Percentiles rank a stretch among this genome's conserved stretches.
phyloP scores from a whole-genome alignment of 257 asterid species.

The Solanum chilense region DNA sequence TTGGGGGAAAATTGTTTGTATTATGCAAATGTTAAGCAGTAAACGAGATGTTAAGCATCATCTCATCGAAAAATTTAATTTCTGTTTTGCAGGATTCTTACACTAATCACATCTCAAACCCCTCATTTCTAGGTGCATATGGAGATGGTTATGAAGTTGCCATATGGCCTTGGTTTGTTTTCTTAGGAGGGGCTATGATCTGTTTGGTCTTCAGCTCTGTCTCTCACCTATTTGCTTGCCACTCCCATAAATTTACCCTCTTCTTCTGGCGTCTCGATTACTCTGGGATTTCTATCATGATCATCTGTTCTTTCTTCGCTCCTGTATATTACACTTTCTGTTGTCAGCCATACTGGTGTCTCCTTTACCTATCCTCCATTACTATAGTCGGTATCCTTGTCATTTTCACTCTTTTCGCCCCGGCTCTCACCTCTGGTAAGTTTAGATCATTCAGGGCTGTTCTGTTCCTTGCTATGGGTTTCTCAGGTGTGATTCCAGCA shows the following conservation, averaged over 20 bases:
- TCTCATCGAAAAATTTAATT: background rate
- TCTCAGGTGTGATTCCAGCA: conserved; percentile 83
- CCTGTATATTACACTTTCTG: conserved; percentile 69
- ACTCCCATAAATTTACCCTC: conserved; percentile 53
- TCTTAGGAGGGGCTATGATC: conserved; percentile 76
- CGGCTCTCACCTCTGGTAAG: conserved; percentile 43
- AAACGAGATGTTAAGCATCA: background rate
- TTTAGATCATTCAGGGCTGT: conserved; percentile 61
- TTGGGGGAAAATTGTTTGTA: background rate
- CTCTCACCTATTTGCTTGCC: conserved; percentile 91
- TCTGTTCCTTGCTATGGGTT: conserved; percentile 78
- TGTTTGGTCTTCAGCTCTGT: conserved; percentile 64
- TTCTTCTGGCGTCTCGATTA: conserved; percentile 97
- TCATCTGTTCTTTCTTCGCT: conserved; percentile 70
- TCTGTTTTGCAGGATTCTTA: conserved; percentile 37
- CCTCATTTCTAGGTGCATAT: conserved; percentile 18
- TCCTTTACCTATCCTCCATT: conserved; percentile 58
- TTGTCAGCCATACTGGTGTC: conserved; percentile 48
- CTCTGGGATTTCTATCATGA: conserved; percentile 79
- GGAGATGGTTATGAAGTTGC: conserved; percentile 25
- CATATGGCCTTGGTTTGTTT: conserved; percentile 86
- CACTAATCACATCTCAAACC: conserved; percentile 15
- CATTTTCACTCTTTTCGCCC: conserved; percentile 56
- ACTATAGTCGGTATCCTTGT: conserved; percentile 43
- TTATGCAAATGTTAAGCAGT: background rate